Evolutionary conservation across 495 filamentous ascomycete genomes (phyloP).

Genomic region (Penicillium manginii): DNA sequence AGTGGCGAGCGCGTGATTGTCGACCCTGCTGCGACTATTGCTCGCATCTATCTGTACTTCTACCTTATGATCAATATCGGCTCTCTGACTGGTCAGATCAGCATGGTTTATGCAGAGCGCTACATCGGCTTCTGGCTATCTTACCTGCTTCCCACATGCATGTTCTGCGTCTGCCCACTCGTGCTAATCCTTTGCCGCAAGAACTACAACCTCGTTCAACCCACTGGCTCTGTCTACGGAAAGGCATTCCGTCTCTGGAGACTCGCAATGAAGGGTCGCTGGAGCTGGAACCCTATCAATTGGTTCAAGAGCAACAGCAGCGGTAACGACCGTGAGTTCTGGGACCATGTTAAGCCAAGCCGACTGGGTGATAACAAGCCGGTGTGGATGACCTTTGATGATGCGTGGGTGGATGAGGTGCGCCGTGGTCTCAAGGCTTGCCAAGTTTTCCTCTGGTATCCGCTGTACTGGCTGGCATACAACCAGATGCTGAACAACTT

Average conservation of each 20-base stretch:
- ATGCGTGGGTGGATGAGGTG: slow-evolving; percentile 75
- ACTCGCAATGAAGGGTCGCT: slow-evolving; percentile 65
- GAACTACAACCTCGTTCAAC: slow-evolving; percentile 59
- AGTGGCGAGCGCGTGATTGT: slow-evolving; percentile 69
- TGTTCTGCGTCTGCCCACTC: slow-evolving; percentile 61
- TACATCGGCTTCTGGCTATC: slow-evolving; percentile 81
- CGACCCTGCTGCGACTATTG: slow-evolving; percentile 64
- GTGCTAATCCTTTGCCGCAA: slow-evolving; percentile 65
- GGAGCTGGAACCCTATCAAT: slow-evolving; percentile 56
- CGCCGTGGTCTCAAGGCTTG: slow-evolving; percentile 70
- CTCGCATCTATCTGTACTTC: slow-evolving; percentile 47
- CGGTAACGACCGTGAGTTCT: slow-evolving; percentile 50
- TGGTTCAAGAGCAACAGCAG: slow-evolving; percentile 47
- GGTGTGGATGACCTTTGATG: slow-evolving; percentile 74
- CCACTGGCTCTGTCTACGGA: slow-evolving; percentile 65
- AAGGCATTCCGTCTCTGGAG: slow-evolving; percentile 59
- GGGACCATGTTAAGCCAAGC: slow-evolving; percentile 69
- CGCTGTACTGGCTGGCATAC: slow-evolving; percentile 69
- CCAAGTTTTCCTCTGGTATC: slow-evolving; percentile 69
- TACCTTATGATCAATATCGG: slow-evolving; percentile 61
- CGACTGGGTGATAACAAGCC: slow-evolving; percentile 43
- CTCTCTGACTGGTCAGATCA: slow-evolving; percentile 39
- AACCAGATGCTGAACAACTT: slow-evolving; percentile 69
- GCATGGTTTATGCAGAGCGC: slow-evolving; percentile 48
- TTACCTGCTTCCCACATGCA: slow-evolving; percentile 68